A percentile compares a stretch with the other conserved stretches of the same genome.
phyloP scores from a whole-genome alignment of 306 rosid species.

The Parietaria judaica region DNA sequence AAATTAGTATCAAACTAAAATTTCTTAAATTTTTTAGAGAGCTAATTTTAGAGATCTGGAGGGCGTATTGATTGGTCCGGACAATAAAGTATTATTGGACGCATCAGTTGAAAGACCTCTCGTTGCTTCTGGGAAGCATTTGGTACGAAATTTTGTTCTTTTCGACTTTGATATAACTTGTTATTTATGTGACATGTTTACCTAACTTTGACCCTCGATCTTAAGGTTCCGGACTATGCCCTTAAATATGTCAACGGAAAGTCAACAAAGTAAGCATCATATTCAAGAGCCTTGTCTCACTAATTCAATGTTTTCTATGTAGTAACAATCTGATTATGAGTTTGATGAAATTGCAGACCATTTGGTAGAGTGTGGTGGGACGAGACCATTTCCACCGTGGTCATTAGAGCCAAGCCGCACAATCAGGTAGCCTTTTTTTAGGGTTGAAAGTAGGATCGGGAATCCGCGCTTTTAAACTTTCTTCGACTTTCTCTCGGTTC shows the following conservation, averaged over 20 bases:
- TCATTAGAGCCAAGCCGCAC: slow-evolving; percentile 47
- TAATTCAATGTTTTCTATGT: not conserved
- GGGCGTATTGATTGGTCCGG: slow-evolving; percentile 51
- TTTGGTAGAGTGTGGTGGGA: slow-evolving; percentile 51
- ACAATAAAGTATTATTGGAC: slow-evolving; percentile 62
- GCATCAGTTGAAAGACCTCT: slow-evolving; percentile 40
- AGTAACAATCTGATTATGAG: not conserved
- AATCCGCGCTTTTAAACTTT: no score
- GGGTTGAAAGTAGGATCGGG: no score
- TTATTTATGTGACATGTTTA: not conserved
- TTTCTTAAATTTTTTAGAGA: slow-evolving; percentile 35
- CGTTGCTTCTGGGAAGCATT: slow-evolving; percentile 66
- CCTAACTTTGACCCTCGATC: not conserved
- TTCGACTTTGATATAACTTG: not conserved
- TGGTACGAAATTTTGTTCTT: slow-evolving; percentile 35
- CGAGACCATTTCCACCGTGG: slow-evolving; percentile 40
- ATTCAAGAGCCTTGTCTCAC: not conserved
- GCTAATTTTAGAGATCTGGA: slow-evolving; percentile 69
- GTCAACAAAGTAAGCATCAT: slow-evolving; percentile 52
- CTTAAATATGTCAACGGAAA: slow-evolving; percentile 54
- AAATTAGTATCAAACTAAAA: no score
- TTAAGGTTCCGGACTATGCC: slow-evolving; percentile 76
- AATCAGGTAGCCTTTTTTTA: slow-evolving; percentile 23
- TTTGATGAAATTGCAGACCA: slow-evolving; percentile 22
- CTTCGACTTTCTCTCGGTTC: no score